Conservation (phyloP, 78 protist genomes). For the Paratrimastix pyriformis region DNA sequence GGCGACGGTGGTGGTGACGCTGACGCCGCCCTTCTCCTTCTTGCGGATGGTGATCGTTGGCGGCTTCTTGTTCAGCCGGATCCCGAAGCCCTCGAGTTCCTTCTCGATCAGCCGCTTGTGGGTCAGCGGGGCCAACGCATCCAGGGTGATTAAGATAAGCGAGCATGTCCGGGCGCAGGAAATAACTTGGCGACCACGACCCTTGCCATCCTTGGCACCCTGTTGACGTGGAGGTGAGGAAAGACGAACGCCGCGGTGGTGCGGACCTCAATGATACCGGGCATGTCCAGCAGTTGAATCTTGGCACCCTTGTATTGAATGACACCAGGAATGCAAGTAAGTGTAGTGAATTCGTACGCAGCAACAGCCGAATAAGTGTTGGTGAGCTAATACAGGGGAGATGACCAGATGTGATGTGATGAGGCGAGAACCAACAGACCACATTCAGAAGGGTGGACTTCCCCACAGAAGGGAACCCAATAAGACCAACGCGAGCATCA, state of each 20-base stretch:
- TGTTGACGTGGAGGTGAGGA: neutral
- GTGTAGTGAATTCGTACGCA: slow-evolving; percentile 97
- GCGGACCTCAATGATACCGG: slow-evolving; percentile 86
- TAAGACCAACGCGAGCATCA: slow-evolving; percentile 54
- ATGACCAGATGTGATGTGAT: neutral
- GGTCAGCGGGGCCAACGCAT: slow-evolving; percentile 80
- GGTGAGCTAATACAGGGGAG: neutral
- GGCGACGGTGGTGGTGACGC: slow-evolving; percentile 43
- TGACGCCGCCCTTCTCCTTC: slow-evolving; percentile 92
- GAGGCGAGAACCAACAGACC: neutral
- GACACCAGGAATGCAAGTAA: slow-evolving; percentile 94
- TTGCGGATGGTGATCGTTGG: slow-evolving; percentile 73
- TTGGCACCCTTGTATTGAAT: slow-evolving; percentile 83
- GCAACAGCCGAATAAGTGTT: slow-evolving; percentile 63
- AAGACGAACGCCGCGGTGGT: neutral
- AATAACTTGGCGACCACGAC: slow-evolving; percentile 91
- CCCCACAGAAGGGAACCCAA: slow-evolving; percentile 98
- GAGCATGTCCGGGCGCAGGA: slow-evolving; percentile 93
- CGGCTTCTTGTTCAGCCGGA: slow-evolving; percentile 90
- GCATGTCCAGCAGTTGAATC: slow-evolving; percentile 68
- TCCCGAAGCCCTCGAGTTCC: slow-evolving; percentile 95
- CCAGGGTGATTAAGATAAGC: slow-evolving; percentile 87
- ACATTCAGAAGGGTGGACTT: slow-evolving; percentile 88
- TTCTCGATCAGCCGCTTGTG: slow-evolving; percentile 80
- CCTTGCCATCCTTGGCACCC: slow-evolving; percentile 98